Evolutionary conservation across 805 yeast genomes (phyloP).

Genomic region (Yamadazyma takamatsuzukensis): DNA sequence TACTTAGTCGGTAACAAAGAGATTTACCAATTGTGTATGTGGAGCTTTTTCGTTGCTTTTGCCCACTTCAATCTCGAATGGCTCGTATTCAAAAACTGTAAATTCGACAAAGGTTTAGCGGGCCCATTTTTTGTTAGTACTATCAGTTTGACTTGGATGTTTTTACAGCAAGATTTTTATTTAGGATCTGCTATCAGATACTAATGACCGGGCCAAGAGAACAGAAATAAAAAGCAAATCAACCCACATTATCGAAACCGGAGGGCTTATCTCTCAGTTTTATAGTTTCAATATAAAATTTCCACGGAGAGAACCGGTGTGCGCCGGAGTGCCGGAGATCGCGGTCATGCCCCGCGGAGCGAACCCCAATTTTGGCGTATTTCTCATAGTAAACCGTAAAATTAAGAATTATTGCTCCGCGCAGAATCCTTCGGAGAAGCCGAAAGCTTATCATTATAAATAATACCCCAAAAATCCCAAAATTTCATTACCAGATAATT

Average conservation of each 20-base stretch:
- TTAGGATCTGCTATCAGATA: constrained; percentile 8
- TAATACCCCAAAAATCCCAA: neutral
- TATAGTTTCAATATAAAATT: too few relatives aligned
- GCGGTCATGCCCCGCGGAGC: neutral
- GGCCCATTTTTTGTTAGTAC: constrained; percentile 86
- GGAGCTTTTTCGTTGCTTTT: constrained; percentile 79
- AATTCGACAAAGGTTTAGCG: constrained; percentile 78
- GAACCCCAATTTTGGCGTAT: neutral
- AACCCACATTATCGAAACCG: too few relatives aligned
- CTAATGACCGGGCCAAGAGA: neutral
- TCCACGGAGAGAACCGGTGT: too few relatives aligned
- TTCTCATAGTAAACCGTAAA: constrained; percentile 2
- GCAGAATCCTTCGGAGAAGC: constrained; percentile 11
- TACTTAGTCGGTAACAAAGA: constrained; percentile 58
- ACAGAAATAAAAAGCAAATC: too few relatives aligned
- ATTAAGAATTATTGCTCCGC: neutral
- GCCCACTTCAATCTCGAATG: constrained; percentile 83
- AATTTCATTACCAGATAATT: neutral
- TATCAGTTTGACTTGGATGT: constrained; percentile 76
- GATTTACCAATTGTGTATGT: constrained; percentile 73
- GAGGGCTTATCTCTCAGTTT: too few relatives aligned
- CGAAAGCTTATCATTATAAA: constrained; percentile 1
- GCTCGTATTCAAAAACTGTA: constrained; percentile 73
- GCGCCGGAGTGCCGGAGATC: too few relatives aligned
- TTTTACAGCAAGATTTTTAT: constrained; percentile 63